Base-by-base conservation (phyloP, 2,329 filamentous ascomycete species). In the Beauveria brongniartii region DNA sequence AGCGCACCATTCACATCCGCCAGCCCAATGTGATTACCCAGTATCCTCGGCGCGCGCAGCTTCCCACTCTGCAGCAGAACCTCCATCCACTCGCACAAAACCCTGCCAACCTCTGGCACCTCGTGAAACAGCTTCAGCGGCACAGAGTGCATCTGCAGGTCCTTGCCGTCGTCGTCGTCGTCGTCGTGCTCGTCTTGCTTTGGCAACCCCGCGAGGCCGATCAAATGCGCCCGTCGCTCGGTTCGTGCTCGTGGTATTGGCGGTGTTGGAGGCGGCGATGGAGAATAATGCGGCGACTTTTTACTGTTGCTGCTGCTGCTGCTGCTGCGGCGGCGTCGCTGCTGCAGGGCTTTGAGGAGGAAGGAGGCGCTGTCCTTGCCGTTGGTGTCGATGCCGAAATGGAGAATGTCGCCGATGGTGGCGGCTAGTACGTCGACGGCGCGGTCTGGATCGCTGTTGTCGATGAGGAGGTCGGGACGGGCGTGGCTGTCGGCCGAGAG, bases 121-220 rank as follows among this genome's bases (percentile, higher is more conserved):
- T 88, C 84, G 68, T 92, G 89, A 67, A 90, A 92, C 4, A 90
- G 68, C 71, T 92, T 92, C 63, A 92, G 89, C 0, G 89, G 89
- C 0, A 92, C 85, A 0, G 78, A 83, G 67, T 91, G 88, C 61
- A 85, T 80, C 6, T 76, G 69, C 0, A 85, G 75, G 0, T 78
- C 78, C 0, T 75, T 72, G 0, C 1, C 26, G 26, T 28, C 26
- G 7, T 26, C 7, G 26, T 28, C 6, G 6, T 28, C 26, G 26
- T 72, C 69, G 0, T 72, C 69, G 0, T 72, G 71, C 1, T 73
- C 71, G 67, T 89, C 74, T 67, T 89, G 74, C 67, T 89, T 90
- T 0, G 89, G 89, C 3, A 90, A 65, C 0, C 88, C 88, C 0
- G 84, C 84, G 50, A 92, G 67, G 0, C 88, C 88, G 0, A 91